These are phyloP conservation scores for Pleurotus cornucopiae DNA, from an alignment of 768 basidiomycete species.

Conservation along the genomic window DNA sequence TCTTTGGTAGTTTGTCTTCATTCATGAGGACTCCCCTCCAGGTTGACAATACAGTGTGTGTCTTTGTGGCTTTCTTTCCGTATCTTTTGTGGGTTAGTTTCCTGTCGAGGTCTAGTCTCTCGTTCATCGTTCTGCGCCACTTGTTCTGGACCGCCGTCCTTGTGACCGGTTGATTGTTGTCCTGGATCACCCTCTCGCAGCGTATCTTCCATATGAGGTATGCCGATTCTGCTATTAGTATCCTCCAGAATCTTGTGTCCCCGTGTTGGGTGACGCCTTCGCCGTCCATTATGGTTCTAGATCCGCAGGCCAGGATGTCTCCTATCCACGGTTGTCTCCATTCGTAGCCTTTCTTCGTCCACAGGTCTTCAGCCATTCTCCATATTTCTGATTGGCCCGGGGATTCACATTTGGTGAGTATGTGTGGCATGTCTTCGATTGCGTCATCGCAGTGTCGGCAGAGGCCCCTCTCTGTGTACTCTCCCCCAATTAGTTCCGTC, in stretches of 20 bases:
- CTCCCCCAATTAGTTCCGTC: constrained; percentile 10
- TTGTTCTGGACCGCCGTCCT: no score
- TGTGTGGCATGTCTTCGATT: constrained; percentile 25
- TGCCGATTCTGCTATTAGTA: no score
- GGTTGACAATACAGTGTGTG: constrained; percentile 4
- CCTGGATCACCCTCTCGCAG: no score
- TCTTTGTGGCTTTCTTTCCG: constrained; percentile 7
- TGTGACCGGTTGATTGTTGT: no score
- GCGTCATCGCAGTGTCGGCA: constrained; percentile 14
- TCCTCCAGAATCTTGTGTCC: no score
- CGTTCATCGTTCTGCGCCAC: no score
- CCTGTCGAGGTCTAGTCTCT: background rate
- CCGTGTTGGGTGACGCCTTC: no score
- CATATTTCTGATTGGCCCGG: constrained; percentile 20
- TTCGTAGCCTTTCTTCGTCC: constrained; percentile 3
- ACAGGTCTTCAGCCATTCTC: constrained; percentile 12
- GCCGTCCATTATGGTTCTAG: no score
- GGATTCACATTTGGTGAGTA: constrained; percentile 20
- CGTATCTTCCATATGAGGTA: no score
- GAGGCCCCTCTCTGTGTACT: constrained; percentile 7
- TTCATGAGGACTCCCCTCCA: constrained; percentile 11
- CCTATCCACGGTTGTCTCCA: constrained; percentile 1
- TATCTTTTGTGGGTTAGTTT: constrained; percentile 6
- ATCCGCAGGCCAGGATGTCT: no score
- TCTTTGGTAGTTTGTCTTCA: constrained; percentile 8